These are phyloP conservation scores for Mrakia blollopis DNA, from an alignment of 768 basidiomycete genomes.

Conservation along the genomic window DNA sequence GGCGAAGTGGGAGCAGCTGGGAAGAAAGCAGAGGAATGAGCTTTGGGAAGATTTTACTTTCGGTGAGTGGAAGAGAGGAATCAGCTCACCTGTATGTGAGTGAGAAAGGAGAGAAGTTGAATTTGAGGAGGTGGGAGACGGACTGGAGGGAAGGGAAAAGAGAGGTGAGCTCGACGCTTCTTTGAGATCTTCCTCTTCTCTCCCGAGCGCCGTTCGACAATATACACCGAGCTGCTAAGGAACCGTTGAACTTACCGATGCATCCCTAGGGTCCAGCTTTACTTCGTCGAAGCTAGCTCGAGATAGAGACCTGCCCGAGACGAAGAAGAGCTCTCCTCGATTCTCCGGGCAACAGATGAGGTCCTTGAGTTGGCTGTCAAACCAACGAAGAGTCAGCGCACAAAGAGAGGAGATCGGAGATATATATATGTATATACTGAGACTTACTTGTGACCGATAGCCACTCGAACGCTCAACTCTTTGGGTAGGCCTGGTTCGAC, in stretches of 20 bases:
- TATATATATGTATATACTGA: background rate
- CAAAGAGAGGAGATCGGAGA: background rate
- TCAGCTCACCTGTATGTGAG: conserved; percentile 2
- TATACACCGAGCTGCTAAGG: background rate
- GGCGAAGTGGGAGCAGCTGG: conserved; percentile 17
- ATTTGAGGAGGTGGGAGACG: background rate
- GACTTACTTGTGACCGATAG: background rate
- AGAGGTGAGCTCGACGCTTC: background rate
- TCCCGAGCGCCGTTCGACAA: background rate
- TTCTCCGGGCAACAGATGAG: conserved; percentile 68
- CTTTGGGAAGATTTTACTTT: background rate
- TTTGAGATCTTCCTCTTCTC: background rate
- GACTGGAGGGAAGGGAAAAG: background rate
- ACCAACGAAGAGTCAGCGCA: too few species aligned
- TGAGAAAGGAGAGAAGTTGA: conserved; percentile 10
- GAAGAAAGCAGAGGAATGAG: background rate
- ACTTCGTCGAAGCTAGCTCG: background rate
- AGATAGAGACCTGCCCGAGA: conserved; percentile 44
- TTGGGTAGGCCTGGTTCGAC: background rate
- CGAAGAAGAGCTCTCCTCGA: conserved; percentile 61
- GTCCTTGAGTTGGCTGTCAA: conserved; percentile 67
- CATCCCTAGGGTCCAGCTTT: background rate
- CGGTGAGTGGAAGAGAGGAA: background rate
- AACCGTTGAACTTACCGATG: too few species aligned
- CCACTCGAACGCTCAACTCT: background rate